A percentile compares a stretch with the other conserved stretches of the same genome.
Evolutionary conservation across 805 yeast genomes (phyloP).

Genomic region (Groenewaldozyma tartarivorans): DNA sequence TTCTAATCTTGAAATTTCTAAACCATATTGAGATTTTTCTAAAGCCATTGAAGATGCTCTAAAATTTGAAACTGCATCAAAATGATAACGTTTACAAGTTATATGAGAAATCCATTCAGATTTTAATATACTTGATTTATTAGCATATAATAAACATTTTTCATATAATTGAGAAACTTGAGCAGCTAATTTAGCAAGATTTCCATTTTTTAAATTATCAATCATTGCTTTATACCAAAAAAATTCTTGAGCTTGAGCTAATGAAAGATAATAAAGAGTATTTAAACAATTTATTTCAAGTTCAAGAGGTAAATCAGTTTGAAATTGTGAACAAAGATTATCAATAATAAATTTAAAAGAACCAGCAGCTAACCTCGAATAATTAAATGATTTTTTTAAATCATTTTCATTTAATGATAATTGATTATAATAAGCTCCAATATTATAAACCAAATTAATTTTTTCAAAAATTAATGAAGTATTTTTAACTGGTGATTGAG

Average conservation of each 20-base stretch:
- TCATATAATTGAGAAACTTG: slow-evolving; percentile 53
- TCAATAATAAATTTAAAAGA: slow-evolving; percentile 36
- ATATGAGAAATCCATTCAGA: slow-evolving; percentile 60
- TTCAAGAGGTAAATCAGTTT: slow-evolving; percentile 31
- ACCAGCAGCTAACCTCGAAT: slow-evolving; percentile 67
- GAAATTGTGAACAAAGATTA: slow-evolving; percentile 17
- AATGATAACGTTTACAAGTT: slow-evolving; percentile 52
- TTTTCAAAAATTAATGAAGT: slow-evolving; percentile 51
- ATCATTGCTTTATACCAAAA: slow-evolving; percentile 67
- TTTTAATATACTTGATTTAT: slow-evolving; percentile 41
- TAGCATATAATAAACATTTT: slow-evolving; percentile 34
- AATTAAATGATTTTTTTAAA: slow-evolving; percentile 50
- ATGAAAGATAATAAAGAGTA: slow-evolving; percentile 42
- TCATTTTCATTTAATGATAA: slow-evolving; percentile 41
- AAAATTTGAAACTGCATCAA: slow-evolving; percentile 60
- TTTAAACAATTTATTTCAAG: slow-evolving; percentile 42
- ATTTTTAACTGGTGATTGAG: slow-evolving; percentile 26
- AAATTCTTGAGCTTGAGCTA: slow-evolving; percentile 83
- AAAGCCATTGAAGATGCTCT: slow-evolving; percentile 46
- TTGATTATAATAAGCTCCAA: slow-evolving; percentile 55
- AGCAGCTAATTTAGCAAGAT: slow-evolving; percentile 53
- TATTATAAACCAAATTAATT: slow-evolving; percentile 54
- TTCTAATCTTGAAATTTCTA: slow-evolving; percentile 51
- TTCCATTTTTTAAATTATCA: slow-evolving; percentile 43
- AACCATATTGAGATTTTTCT: slow-evolving; percentile 51